A percentile compares a stretch with the other conserved stretches of the same genome.
These are phyloP conservation scores for Peronospora destructor DNA, from an alignment of 352 stramenopile genomes.

Conservation along the genomic window DNA sequence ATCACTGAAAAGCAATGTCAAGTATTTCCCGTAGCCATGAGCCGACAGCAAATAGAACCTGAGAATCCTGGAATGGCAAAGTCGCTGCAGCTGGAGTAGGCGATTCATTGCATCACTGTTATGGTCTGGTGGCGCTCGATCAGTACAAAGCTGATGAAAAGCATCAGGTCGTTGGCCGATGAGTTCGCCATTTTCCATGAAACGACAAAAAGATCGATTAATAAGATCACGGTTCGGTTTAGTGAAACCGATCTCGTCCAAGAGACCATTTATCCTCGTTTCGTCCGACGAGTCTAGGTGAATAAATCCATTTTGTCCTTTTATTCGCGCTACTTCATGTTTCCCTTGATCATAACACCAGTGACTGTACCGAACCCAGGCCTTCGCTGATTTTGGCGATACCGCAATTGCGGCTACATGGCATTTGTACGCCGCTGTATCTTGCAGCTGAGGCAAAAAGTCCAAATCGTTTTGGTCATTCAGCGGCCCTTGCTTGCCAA, in stretches of 20 bases:
- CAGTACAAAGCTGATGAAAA: slow-evolving; percentile 32
- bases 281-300: slow-evolving; percentile 43
- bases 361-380: slow-evolving; percentile 59
- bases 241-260: slow-evolving; percentile 37
- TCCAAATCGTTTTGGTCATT: neutral
- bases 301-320: slow-evolving; percentile 42
- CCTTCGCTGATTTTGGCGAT: slow-evolving; percentile 30
- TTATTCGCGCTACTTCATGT: slow-evolving; percentile 34
- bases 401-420: slow-evolving; percentile 34
- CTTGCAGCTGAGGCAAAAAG: slow-evolving; percentile 7
- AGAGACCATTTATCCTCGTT: slow-evolving; percentile 25
- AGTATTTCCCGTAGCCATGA: slow-evolving; percentile 39
- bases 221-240: slow-evolving; percentile 30
- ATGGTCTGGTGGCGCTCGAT: slow-evolving; percentile 7
- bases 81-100: slow-evolving; percentile 31
- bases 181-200: slow-evolving; percentile 47
- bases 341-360: slow-evolving; percentile 64
- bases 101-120: slow-evolving; percentile 19
- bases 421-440: slow-evolving; percentile 22
- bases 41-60: slow-evolving; percentile 35
- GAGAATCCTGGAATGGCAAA: slow-evolving; percentile 30
- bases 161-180: slow-evolving; percentile 29
- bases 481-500: neutral
- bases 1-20: slow-evolving; percentile 13
- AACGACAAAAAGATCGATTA: slow-evolving; percentile 37